Evolutionary conservation across 169 alveolate species (phyloP), one percentile per base, ranked within the genome.

Genomic region (Plasmodium cynomolgi): DNA sequence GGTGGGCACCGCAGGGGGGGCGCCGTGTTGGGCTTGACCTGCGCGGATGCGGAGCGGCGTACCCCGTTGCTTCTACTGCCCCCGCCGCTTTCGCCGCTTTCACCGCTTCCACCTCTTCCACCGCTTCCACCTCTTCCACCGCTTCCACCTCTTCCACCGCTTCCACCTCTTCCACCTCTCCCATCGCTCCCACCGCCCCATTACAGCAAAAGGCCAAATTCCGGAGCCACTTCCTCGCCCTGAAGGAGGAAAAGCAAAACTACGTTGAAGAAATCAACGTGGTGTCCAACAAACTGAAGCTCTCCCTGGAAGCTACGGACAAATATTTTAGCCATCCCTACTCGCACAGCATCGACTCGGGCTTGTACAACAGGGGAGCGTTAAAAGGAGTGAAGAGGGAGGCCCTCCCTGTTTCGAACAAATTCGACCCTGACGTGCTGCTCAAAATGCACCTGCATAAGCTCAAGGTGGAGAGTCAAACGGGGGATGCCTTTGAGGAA

Each of bases 171-270:
- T 75, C 26, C 9, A 44, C 17, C 58, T 44, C 58, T 44, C 58
- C 58, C 5, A 44, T 7, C 58, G 11, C 58, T 1, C 39, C 8
- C 17, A 68, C 20, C 20, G 20, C 5, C n/a, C 6, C 41, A n/a
- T 15, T 3, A 82, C 73, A 86, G 93, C 80, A 86, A 77, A 86
- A 77, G 72, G 44, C 39, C 39, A 86, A 86, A 47, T 77, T 86
- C 31, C 73, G 29, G 7, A 77, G 20, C 37, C 62, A 44, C 50
- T 86, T 86, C 37, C 31, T 37, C 29, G 72, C 15, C 71, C 62
- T 86, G 81, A 86, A 86, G 71, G 81, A 86, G 50, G 93, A 86
- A 56, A 86, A 77, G 44, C 8, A 77, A 9, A 75, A 33, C 44
- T 86, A 58, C 81, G 31, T 71, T 1, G 72, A 86, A 15, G 93